Evolutionary conservation across 306 rosid genomes (phyloP).

Genomic region (Cucurbita argyrosperma): DNA sequence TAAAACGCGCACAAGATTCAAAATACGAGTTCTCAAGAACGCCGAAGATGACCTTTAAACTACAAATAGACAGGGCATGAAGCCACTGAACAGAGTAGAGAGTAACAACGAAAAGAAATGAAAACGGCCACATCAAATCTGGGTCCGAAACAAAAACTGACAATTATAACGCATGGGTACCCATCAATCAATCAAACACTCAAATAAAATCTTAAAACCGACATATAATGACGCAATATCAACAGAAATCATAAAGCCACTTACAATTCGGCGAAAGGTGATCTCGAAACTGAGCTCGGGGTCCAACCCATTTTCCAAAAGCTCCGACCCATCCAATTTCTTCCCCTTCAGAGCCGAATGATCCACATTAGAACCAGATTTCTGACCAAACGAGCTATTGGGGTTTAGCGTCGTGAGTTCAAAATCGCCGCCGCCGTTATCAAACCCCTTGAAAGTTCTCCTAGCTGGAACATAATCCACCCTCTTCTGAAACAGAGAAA

Average conservation of each 20-base stretch:
- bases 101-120: background rate
- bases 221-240: background rate
- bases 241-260: slow-evolving; percentile 12
- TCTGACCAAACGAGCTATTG: slow-evolving; percentile 16
- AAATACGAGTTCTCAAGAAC: background rate
- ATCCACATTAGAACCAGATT: slow-evolving; percentile 4
- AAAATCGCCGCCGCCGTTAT: slow-evolving; percentile 39
- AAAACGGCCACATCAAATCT: background rate
- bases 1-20: background rate
- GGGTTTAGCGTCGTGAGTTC: slow-evolving; percentile 74
- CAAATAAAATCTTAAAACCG: background rate
- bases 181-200: background rate
- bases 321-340: slow-evolving; percentile 47
- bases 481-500: slow-evolving; percentile 20
- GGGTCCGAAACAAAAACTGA: background rate
- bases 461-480: slow-evolving; percentile 38
- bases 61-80: background rate
- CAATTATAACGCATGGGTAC: background rate
- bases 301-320: slow-evolving; percentile 56
- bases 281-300: slow-evolving; percentile 79
- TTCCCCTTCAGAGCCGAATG: slow-evolving; percentile 14
- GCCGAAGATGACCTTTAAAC: background rate
- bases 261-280: slow-evolving; percentile 70
- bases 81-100: background rate
- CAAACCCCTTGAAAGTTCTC: slow-evolving; percentile 42